Evolutionary conservation across 805 yeast genomes (phyloP).

Genomic region (Ogataea pini): DNA sequence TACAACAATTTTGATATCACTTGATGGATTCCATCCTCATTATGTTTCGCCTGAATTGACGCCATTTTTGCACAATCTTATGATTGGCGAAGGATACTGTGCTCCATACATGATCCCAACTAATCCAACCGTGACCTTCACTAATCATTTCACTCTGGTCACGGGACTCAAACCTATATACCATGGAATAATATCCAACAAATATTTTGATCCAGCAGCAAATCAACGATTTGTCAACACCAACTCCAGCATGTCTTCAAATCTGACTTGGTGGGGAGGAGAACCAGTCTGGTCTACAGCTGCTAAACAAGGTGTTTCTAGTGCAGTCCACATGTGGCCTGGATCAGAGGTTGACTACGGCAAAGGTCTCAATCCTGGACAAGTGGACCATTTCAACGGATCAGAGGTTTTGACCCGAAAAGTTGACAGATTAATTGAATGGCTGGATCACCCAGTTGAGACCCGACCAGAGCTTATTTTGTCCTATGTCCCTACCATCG

Average conservation of each 20-base stretch:
- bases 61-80: conserved; percentile 66
- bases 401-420: conserved; percentile 61
- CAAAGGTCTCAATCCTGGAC: conserved; percentile 46
- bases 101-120: conserved; percentile 87
- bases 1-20: conserved; percentile 76
- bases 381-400: conserved; percentile 64
- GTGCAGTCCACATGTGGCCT: conserved; percentile 97
- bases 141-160: conserved; percentile 88
- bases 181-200: conserved; percentile 87
- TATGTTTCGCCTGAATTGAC: conserved; percentile 66
- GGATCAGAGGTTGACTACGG: conserved; percentile 76
- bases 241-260: conserved; percentile 50
- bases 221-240: conserved; percentile 64
- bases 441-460: conserved; percentile 62
- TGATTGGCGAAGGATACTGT: conserved; percentile 54
- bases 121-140: conserved; percentile 87
- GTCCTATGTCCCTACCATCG: conserved; percentile 79
- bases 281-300: conserved; percentile 89
- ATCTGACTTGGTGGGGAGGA: conserved; percentile 81
- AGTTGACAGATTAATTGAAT: conserved; percentile 54
- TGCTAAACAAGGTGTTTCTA: conserved; percentile 52
- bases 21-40: conserved; percentile 93
- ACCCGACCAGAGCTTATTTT: conserved; percentile 75
- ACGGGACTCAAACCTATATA: conserved; percentile 83
- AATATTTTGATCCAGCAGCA: conserved; percentile 64